phyloP scores from a whole-genome alignment of 2,329 filamentous ascomycete genomes.

The Ascochyta clinopodiicola region DNA sequence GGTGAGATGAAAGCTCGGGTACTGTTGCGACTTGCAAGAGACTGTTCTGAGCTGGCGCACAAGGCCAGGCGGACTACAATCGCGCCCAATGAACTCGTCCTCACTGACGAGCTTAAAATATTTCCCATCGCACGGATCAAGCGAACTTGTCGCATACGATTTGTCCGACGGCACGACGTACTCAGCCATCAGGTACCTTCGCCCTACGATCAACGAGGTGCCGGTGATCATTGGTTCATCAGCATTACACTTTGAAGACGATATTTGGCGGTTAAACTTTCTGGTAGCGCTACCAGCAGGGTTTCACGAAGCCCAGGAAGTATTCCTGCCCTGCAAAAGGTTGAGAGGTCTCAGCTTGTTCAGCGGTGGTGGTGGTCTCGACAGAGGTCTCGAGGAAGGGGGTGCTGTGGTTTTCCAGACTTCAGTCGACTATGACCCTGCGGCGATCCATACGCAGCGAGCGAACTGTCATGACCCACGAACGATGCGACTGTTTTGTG shows the following conservation, averaged over 20 bases:
- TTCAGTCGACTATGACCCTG: constrained; percentile 69
- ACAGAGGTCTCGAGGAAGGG: constrained; percentile 76
- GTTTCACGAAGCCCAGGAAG: constrained; percentile 62
- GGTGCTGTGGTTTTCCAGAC: constrained; percentile 69
- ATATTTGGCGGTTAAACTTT: constrained; percentile 3
- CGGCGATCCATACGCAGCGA: constrained; percentile 75
- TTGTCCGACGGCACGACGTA: constrained; percentile 54
- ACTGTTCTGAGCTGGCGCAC: constrained; percentile 44
- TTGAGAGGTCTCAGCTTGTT: constrained; percentile 71
- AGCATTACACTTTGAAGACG: constrained; percentile 42
- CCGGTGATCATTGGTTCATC: constrained; percentile 71
- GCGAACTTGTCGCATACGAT: constrained; percentile 66
- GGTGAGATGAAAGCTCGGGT: constrained; percentile 55
- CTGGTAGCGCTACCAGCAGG: constrained; percentile 12
- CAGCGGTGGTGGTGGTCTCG: constrained; percentile 79
- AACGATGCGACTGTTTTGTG: constrained; percentile 64
- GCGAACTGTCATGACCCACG: constrained; percentile 63
- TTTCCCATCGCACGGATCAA: constrained; percentile 54
- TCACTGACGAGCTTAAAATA: constrained; percentile 56
- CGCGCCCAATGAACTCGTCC: constrained; percentile 65
- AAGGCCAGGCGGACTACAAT: constrained; percentile 29
- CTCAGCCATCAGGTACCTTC: constrained; percentile 54
- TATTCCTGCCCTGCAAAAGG: constrained; percentile 46
- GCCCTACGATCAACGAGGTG: constrained; percentile 71
- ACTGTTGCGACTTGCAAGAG: constrained; percentile 58